A percentile compares a stretch with the other conserved stretches of the same genome.
These are phyloP conservation scores for Oxyria digyna DNA, from an alignment of 148 eudicot genomes.

Conservation along the genomic window DNA sequence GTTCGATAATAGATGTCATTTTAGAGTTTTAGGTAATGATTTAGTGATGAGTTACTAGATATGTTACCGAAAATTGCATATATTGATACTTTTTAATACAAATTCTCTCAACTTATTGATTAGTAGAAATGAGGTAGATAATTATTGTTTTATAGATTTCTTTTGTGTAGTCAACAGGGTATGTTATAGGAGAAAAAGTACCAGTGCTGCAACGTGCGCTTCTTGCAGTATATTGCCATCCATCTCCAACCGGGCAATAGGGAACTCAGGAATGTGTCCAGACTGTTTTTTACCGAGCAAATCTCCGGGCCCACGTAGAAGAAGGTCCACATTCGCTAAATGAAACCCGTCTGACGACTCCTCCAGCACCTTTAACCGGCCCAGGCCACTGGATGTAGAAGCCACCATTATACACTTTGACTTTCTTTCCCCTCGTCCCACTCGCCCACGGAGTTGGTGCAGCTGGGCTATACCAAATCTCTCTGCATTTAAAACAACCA, in stretches of 20 bases:
- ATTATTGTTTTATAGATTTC: too few species aligned
- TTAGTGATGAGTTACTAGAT: too few species aligned
- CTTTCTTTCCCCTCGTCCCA: conserved; percentile 79
- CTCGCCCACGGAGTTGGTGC: conserved; percentile 94
- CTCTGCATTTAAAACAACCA: conserved; percentile 96
- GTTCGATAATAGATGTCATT: too few species aligned
- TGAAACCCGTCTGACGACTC: conserved; percentile 72
- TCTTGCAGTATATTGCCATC: conserved; percentile 88
- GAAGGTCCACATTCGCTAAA: conserved; percentile 79
- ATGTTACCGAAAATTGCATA: too few species aligned
- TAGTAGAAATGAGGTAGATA: too few species aligned
- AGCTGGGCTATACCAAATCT: conserved; percentile 95
- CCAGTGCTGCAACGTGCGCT: conserved; percentile 90
- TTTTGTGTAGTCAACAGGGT: too few species aligned
- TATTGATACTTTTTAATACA: too few species aligned
- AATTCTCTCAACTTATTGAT: too few species aligned
- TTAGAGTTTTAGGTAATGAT: too few species aligned
- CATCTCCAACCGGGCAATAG: conserved; percentile 73
- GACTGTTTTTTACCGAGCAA: conserved; percentile 97
- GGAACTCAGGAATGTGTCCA: conserved; percentile 96
- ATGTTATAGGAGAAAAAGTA: conserved; percentile 12
- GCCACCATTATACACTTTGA: conserved; percentile 61
- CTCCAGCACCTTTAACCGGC: conserved; percentile 64
- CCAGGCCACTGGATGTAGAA: conserved; percentile 40
- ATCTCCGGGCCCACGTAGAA: conserved; percentile 93